A percentile compares a stretch with the other conserved stretches of the same genome.
These are phyloP conservation scores for Acephala macrosclerotiorum DNA, from an alignment of 2,329 filamentous ascomycete genomes.

Conservation along the genomic window DNA sequence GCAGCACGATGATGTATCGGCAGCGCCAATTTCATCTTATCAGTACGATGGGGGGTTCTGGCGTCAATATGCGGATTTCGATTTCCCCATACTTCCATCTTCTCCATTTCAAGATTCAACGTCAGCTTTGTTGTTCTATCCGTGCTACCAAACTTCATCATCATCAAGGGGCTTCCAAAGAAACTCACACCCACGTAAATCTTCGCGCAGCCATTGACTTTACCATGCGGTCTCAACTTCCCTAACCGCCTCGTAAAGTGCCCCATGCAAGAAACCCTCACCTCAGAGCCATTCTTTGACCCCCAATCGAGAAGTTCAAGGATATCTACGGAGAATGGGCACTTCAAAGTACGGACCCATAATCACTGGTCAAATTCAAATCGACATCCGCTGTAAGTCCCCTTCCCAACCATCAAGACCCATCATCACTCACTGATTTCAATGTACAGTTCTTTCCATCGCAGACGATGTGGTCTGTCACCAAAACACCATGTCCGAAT, in stretches of 20 bases:
- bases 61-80: background rate
- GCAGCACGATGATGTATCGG: background rate
- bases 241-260: conserved; percentile 37
- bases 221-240: conserved; percentile 28
- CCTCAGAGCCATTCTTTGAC: conserved; percentile 42
- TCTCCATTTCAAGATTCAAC: background rate
- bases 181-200: conserved; percentile 22
- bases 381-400: conserved; percentile 48
- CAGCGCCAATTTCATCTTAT: background rate
- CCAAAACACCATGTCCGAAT: no score
- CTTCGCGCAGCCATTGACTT: conserved; percentile 26
- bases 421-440: no score
- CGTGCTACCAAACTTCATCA: background rate
- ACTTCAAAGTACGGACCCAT: conserved; percentile 50
- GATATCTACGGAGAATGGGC: conserved; percentile 51
- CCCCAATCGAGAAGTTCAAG: conserved; percentile 43
- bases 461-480: no score
- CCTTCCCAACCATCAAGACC: background rate
- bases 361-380: conserved; percentile 53
- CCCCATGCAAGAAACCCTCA: conserved; percentile 45
- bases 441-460: no score
- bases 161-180: background rate
- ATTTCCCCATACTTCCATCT: background rate
- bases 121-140: background rate
- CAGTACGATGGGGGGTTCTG: background rate